Conservation (phyloP, 495 filamentous ascomycete genomes). For the Lasiosphaeria ovina region DNA sequence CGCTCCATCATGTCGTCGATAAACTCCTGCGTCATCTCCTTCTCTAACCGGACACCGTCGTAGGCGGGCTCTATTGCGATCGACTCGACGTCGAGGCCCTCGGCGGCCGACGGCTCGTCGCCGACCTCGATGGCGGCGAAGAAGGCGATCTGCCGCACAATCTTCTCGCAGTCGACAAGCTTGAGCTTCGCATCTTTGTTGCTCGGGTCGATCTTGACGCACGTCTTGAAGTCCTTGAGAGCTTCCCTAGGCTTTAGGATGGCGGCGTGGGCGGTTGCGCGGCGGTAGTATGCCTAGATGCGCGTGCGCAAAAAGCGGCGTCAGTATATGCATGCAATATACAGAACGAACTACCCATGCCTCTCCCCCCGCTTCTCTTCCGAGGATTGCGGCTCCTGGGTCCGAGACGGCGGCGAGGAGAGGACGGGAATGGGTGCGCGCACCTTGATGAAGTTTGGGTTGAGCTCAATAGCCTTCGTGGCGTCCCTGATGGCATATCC, state of each 20-base stretch:
- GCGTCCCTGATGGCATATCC: constrained; percentile 91
- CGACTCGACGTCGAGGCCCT: constrained; percentile 80
- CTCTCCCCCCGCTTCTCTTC: no score
- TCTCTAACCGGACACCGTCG: constrained; percentile 75
- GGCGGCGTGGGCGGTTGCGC: constrained; percentile 85
- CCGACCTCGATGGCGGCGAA: constrained; percentile 91
- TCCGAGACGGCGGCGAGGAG: no score
- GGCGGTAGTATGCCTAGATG: constrained; percentile 84
- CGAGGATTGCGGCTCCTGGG: no score
- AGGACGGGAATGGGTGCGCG: background rate
- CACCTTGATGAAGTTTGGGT: constrained; percentile 85
- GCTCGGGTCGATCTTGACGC: constrained; percentile 77
- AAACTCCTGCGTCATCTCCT: constrained; percentile 93
- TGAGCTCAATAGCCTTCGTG: constrained; percentile 87
- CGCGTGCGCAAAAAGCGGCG: no score
- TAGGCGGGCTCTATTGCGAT: constrained; percentile 81
- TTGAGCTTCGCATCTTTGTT: constrained; percentile 91
- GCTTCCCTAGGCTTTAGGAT: constrained; percentile 86
- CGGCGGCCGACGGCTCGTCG: constrained; percentile 86
- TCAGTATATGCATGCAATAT: no score
- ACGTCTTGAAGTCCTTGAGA: constrained; percentile 86
- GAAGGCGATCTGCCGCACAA: constrained; percentile 85
- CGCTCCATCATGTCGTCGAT: constrained; percentile 93
- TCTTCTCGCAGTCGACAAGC: constrained; percentile 86
- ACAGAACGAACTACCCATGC: no score